Base-by-base conservation (phyloP, 1,284 basidiomycete species). In the Vanrija sp. region DNA sequence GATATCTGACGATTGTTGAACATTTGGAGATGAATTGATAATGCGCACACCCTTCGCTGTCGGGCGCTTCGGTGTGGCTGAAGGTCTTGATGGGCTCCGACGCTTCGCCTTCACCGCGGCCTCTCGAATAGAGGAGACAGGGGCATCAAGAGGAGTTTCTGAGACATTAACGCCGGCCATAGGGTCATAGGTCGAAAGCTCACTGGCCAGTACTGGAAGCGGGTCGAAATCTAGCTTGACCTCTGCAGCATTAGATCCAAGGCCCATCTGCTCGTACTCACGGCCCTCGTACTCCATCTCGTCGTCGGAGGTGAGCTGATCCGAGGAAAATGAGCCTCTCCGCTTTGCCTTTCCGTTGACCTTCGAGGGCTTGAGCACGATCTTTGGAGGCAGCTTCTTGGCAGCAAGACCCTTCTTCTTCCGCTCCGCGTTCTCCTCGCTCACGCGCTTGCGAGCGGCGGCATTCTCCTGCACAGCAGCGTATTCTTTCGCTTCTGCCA, bases 241-340 rank as follows among this genome's bases (percentile, higher is more conserved):
- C 64, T 69, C 66, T 65, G 28, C 19, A 3, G 2, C 18, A 3
- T 14, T 28, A 28, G 28, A 8, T 51, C 14, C 21, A 23, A 51
- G 29, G 40, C 14, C 9, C 9, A 10, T 43, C 34, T 0, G 12
- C 34, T 14, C 4, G 5, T 34, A 66, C 70, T 65, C 50, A 72
- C 70, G 67, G 5, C 68, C 68, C 58, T 72, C 67, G 47, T 68
- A 68, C 5, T 6, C 8, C 19, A 68, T 43, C 5, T 43, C 46
- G 9, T 40, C 51, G 0, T 45, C 51, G 1, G 46, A 45, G 40
- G 16, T 5, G 15, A 5, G 10, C 46, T 26, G 12, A 38, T 39
- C 6, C 3, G 18, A 5, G 26, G 28, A n/a, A 28, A n/a, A 23
- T 2, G 18, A 4, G 19, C 29, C 23, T 5, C 39, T 23, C 12